These are phyloP conservation scores for Aureobasidium namibiae DNA, from an alignment of 2,329 filamentous ascomycete species.

Conservation along the genomic window DNA sequence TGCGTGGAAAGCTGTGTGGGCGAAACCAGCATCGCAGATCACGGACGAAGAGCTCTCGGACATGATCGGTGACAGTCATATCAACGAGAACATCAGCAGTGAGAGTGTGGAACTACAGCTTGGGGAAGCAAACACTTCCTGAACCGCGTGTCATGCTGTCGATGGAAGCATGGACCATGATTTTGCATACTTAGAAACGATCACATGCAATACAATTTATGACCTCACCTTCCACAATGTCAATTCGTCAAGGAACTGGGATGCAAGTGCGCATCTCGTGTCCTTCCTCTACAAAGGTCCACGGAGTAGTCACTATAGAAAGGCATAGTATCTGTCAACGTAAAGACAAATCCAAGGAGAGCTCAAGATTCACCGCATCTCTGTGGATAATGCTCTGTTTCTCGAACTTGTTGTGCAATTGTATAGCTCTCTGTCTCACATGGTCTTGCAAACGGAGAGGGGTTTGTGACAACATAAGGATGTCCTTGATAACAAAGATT, in stretches of 20 bases:
- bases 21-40: conserved; percentile 16
- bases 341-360: too few species aligned
- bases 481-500: background rate
- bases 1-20: conserved; percentile 29
- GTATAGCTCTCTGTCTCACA: too few species aligned
- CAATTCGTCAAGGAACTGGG: conserved; percentile 5
- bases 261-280: too few species aligned
- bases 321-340: too few species aligned
- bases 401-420: too few species aligned
- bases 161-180: too few species aligned
- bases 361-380: too few species aligned
- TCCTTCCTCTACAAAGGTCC: too few species aligned
- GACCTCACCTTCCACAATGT: conserved; percentile 11
- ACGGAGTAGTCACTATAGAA: too few species aligned
- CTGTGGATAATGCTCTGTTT: too few species aligned
- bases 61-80: conserved; percentile 14
- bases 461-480: too few species aligned
- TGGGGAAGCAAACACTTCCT: background rate
- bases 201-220: background rate
- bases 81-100: background rate
- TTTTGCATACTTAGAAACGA: background rate
- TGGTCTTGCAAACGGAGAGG: too few species aligned
- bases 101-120: background rate
- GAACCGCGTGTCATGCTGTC: background rate
- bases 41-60: conserved; percentile 17